phyloP scores from a whole-genome alignment of 345 rosid species.

The Eucalyptus grandis region DNA sequence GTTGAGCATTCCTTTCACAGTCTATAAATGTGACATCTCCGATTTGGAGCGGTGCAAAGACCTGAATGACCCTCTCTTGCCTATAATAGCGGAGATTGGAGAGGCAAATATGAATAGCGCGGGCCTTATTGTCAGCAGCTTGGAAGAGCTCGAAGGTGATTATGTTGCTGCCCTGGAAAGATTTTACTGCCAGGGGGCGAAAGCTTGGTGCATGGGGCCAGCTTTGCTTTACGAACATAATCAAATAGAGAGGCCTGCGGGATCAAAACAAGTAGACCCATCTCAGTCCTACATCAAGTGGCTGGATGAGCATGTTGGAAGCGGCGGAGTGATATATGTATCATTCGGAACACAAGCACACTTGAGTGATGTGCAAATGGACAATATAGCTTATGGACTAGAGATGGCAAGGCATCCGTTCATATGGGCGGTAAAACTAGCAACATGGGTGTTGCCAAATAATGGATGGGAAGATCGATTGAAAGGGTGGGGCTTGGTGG shows the following conservation, averaged over 20 bases:
- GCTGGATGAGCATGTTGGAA: not conserved
- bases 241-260: not conserved
- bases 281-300: not conserved
- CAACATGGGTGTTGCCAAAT: not conserved
- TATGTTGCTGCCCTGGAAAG: not conserved
- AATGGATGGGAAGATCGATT: not conserved
- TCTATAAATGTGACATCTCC: slow-evolving; percentile 1
- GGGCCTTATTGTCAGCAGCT: slow-evolving; percentile 7
- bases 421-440: not conserved
- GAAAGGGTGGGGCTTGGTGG: not conserved
- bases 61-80: not conserved
- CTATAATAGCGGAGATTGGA: not conserved
- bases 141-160: slow-evolving; percentile 11
- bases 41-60: not conserved
- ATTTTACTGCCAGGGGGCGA: not conserved
- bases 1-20: not conserved
- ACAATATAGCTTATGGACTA: not conserved
- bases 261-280: slow-evolving; percentile 19
- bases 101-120: not conserved
- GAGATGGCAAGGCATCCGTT: not conserved
- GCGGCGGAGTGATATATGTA: not conserved
- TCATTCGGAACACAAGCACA: not conserved
- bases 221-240: not conserved
- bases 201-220: not conserved
- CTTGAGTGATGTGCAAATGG: not conserved